Evolutionary conservation across 768 basidiomycete species (phyloP), one percentile per base, ranked within the genome.

Genomic region (Agrocybe chaxingu): DNA sequence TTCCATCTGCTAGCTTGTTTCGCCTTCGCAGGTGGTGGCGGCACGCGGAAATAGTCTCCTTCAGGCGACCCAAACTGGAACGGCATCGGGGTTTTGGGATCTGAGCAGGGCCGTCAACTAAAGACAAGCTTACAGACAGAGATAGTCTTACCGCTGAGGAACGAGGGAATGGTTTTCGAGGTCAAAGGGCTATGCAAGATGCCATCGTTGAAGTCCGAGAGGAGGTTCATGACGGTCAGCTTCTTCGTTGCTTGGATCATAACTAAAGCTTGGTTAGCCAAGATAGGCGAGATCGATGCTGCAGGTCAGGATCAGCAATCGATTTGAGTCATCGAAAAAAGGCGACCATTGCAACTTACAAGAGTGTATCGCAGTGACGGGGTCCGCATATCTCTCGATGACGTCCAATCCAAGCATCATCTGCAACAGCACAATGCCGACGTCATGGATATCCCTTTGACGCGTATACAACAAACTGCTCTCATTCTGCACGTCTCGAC

Each of bases 331-430:
- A 7, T 40, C 29, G 40, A 37, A 51, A 45, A 1, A 50, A 37
- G 16, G 45, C 24, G 24, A 24, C 24, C 24, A 12, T 13, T 24
- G 50, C n/a, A 29, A 63, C 78, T 38, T 62, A 87, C 87, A 73
- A 42, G 72, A 72, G 48, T 75, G 73, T 7, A 89, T 66, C 3
- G 86, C 88, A 19, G 73, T 70, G 11, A 80, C 76, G 2, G 80
- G 75, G 49, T 82, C 79, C 29, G 70, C 65, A 57, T 74, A 87
- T 39, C 74, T 46, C 45, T 71, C 72, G 48, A 75, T 77, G 7
- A 89, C 84, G 55, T 89, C 80, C 45, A 83, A 67, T 0, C 94
- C 94, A n/a, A 85, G 69, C 9, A 96, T 66, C 89, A 96, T 92
- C 66, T 95, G 90, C 45, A 93, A 59, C 35, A 94, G 70, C 2